Percentiles rank a stretch among this genome's conserved stretches.
phyloP scores from a whole-genome alignment of 495 filamentous ascomycete species.

The Hypoxylon intermedium region DNA sequence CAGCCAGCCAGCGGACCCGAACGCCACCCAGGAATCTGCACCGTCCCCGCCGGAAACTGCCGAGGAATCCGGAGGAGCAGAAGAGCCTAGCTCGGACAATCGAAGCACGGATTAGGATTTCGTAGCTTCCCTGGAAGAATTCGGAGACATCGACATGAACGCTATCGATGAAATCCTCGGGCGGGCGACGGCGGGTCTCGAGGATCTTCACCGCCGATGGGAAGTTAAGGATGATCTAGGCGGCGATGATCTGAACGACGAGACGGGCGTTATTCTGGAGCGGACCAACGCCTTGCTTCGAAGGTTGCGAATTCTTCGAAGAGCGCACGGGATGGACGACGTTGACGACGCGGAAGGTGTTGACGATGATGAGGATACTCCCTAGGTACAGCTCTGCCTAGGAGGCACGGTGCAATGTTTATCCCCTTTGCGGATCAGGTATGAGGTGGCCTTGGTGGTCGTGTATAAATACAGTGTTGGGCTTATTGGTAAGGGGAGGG shows the following conservation, averaged over 20 bases:
- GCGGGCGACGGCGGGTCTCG: constrained; percentile 3
- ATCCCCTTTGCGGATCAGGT: not conserved
- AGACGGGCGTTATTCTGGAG: too few species aligned
- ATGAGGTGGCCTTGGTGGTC: not conserved
- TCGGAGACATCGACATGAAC: constrained; percentile 20
- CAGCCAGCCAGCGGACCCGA: not conserved
- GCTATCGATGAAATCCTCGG: constrained; percentile 1
- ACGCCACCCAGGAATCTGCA: constrained; percentile 6
- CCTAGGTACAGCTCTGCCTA: too few species aligned
- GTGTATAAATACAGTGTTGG: not conserved
- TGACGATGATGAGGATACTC: constrained; percentile 3
- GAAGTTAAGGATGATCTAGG: not conserved
- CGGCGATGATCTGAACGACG: too few species aligned
- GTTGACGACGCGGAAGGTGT: too few species aligned
- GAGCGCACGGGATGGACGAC: too few species aligned
- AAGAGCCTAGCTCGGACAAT: constrained; percentile 21
- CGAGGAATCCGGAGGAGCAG: constrained; percentile 23
- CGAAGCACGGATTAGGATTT: constrained; percentile 35
- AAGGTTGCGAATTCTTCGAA: too few species aligned
- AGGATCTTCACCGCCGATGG: constrained; percentile 14
- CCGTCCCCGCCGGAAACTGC: constrained; percentile 22
- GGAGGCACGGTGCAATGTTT: too few species aligned
- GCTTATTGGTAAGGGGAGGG: not conserved
- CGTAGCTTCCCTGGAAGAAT: constrained; percentile 30
- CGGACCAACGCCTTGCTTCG: too few species aligned